Percentiles rank a stretch among this genome's conserved stretches.
These are phyloP conservation scores for Sporothrix humicola DNA, from an alignment of 2,329 filamentous ascomycete species.

Conservation along the genomic window DNA sequence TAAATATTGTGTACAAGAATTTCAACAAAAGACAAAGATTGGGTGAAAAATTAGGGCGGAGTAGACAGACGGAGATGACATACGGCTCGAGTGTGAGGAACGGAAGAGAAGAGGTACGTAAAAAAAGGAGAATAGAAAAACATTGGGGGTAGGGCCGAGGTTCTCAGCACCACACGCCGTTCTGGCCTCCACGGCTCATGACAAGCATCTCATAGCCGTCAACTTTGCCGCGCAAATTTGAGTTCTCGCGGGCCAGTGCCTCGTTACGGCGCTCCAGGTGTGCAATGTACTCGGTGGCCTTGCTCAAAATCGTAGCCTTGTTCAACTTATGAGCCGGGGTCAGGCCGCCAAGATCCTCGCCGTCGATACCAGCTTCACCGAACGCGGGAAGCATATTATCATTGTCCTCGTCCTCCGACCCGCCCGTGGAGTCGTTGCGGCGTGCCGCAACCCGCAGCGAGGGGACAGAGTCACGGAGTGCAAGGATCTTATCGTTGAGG, in stretches of 20 bases:
- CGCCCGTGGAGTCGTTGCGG: constrained; percentile 46
- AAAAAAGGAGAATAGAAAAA: background rate
- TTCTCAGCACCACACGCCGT: constrained; percentile 38
- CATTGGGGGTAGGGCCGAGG: background rate
- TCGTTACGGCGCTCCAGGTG: constrained; percentile 47
- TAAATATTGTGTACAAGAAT: constrained; percentile 14
- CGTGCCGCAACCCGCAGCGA: constrained; percentile 55
- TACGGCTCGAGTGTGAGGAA: background rate
- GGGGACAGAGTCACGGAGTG: constrained; percentile 72
- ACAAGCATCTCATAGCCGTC: constrained; percentile 45
- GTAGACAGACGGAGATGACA: background rate
- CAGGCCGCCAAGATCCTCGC: constrained; percentile 48
- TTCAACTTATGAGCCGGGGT: constrained; percentile 51
- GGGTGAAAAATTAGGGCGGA: background rate
- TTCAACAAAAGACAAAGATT: constrained; percentile 5
- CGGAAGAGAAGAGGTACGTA: background rate
- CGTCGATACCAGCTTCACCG: constrained; percentile 50
- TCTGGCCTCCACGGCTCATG: constrained; percentile 40
- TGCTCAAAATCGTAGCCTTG: constrained; percentile 52
- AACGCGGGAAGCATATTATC: constrained; percentile 42
- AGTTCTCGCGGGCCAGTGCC: constrained; percentile 52
- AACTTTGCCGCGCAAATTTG: constrained; percentile 49
- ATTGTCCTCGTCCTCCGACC: constrained; percentile 50
- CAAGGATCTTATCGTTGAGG: constrained; percentile 81
- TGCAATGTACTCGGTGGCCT: constrained; percentile 49